Conservation (phyloP, 441 rosid genomes). For the Croton laevigatus region DNA sequence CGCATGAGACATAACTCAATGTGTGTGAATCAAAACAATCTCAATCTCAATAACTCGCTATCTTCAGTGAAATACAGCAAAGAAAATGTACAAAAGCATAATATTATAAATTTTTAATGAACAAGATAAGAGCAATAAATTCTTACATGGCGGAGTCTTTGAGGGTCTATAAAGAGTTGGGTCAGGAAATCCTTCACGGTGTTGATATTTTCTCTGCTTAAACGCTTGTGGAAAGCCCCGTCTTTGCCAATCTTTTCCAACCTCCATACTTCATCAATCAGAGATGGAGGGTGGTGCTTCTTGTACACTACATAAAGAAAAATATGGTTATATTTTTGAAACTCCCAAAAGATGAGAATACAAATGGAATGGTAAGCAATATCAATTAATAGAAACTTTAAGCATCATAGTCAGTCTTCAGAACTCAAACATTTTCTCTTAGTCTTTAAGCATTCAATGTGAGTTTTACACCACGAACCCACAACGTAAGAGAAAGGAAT, state of each 20-base stretch:
- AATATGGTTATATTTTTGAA: not conserved
- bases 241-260: constrained; percentile 98
- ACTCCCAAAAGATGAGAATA: not conserved
- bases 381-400: not conserved
- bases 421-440: not conserved
- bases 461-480: not conserved
- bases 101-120: not conserved
- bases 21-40: not conserved
- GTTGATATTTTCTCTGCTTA: constrained; percentile 57
- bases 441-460: not conserved
- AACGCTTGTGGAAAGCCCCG: constrained; percentile 93
- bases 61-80: not conserved
- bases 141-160: constrained; percentile 77
- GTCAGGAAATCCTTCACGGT: constrained; percentile 86
- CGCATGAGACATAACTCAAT: not conserved
- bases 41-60: not conserved
- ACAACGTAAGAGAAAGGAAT: not conserved
- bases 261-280: constrained; percentile 90
- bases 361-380: not conserved
- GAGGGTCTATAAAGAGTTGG: constrained; percentile 53
- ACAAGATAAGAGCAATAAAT: constrained; percentile 13
- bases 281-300: constrained; percentile 92
- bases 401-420: not conserved
- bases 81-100: not conserved
- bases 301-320: constrained; percentile 68